Base-by-base conservation (phyloP, 139 green algal genomes). In the Micromonas commoda region DNA sequence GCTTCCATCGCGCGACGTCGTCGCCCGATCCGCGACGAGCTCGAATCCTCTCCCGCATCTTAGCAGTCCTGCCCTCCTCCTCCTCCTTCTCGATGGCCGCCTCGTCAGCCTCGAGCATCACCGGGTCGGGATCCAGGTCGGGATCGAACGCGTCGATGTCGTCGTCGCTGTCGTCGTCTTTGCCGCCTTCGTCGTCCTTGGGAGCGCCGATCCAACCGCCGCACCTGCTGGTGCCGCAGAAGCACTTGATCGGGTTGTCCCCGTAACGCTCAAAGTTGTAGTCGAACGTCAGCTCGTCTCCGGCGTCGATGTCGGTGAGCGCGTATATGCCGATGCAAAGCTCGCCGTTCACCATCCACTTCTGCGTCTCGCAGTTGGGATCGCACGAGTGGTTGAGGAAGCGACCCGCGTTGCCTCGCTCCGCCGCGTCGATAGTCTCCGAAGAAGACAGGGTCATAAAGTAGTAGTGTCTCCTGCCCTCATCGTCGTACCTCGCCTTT, bases 341-440 rank as follows among this genome's bases (percentile, higher is more conserved):
- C 88, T 99, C 95, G 26, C 95, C 94, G 20, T 72, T 34, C 73
- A 97, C 93, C 74, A 94, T 80, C 94, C 95, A 99, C 89, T 99
- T 99, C 78, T 99, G 94, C 24, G 95, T 96, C 83, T 97, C 91
- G 78, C 93, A 97, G 87, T 99, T 99, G 31, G 95, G 95, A 20
- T 95, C 86, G 86, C 95, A 99, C 26, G 82, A 91, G 90, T 99
- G 95, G 85, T 99, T 99, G 85, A 98, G 93, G 85, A 98, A 98
- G 64, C 95, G 89, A 5, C 91, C 92, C 57, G 91, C 82, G 80
- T 97, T 97, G 63, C 95, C 95, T 86, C 95, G 89, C 3, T 29
- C 29, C 60, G 72, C 91, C 1, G 94, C 94, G 80, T 98, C 94
- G 77, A 98, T 98, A 67, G 97, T 92, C 83, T 99, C 95, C 16